A percentile compares a stretch with the other conserved stretches of the same genome.
Evolutionary conservation across 2,329 filamentous ascomycete genomes (phyloP).

Genomic region (Aureobasidium sp.): DNA sequence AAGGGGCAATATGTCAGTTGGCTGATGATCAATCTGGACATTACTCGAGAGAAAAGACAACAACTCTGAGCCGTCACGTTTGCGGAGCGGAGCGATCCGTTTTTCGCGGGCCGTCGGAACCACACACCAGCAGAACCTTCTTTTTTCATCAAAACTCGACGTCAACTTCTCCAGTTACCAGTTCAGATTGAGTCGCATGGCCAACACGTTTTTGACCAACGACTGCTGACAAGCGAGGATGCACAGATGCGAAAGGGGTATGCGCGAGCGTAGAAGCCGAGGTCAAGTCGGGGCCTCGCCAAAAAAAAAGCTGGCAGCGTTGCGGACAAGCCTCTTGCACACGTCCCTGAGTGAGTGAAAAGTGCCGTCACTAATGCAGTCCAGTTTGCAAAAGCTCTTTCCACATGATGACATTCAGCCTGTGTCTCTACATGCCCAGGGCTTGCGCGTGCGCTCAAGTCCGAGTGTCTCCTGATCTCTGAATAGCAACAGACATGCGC

Average conservation of each 20-base stretch:
- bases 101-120: slow-evolving; percentile 16
- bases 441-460: slow-evolving; percentile 5
- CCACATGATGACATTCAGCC: slow-evolving; percentile 6
- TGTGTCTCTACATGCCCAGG: background rate
- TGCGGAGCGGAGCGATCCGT: slow-evolving; percentile 18
- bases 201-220: background rate
- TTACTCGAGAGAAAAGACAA: background rate
- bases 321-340: slow-evolving; percentile 5
- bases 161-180: background rate
- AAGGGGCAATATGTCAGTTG: slow-evolving; percentile 17
- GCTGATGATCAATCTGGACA: background rate
- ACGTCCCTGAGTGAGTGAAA: background rate
- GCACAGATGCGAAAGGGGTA: background rate
- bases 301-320: background rate
- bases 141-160: background rate
- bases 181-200: background rate
- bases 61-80: background rate
- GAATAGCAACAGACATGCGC: slow-evolving; percentile 15
- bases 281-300: background rate
- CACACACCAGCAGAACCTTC: slow-evolving; percentile 1
- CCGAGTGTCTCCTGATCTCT: slow-evolving; percentile 4
- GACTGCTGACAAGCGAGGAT: background rate
- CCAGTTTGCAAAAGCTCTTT: background rate
- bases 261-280: background rate
- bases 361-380: slow-evolving; percentile 18